Evolutionary conservation across 768 basidiomycete species (phyloP).

Genomic region (Termitomyces sp.): DNA sequence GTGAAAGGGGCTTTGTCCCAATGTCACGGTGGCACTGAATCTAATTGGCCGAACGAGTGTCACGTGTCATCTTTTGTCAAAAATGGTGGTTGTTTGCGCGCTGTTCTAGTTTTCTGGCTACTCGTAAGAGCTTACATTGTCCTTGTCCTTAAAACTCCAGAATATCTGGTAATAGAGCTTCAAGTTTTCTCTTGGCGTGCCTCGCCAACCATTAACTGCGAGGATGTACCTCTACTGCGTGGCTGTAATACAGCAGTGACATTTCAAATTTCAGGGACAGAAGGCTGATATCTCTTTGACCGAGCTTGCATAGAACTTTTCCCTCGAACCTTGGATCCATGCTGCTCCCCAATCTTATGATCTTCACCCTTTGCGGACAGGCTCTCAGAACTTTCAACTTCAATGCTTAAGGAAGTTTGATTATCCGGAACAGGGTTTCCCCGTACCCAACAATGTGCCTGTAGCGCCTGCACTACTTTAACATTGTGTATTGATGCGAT

Average conservation of each 20-base stretch:
- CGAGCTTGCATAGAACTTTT: background rate
- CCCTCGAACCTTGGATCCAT: background rate
- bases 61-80: background rate
- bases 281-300: background rate
- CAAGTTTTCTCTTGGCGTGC: background rate
- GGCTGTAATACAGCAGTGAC: background rate
- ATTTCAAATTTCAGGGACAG: background rate
- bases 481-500: background rate
- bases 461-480: background rate
- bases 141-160: background rate
- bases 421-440: background rate
- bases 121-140: no score
- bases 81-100: background rate
- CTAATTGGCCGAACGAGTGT: background rate
- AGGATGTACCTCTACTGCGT: background rate
- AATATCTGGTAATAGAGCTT: background rate
- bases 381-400: background rate
- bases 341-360: no score
- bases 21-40: background rate
- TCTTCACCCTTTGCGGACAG: no score
- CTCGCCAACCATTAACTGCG: background rate
- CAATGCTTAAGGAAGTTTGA: no score
- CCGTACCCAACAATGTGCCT: background rate
- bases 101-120: no score
- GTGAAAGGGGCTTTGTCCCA: background rate